Evolutionary conservation across 78 protist species (phyloP).

Genomic region (Cavenderia fasciculata): DNA sequence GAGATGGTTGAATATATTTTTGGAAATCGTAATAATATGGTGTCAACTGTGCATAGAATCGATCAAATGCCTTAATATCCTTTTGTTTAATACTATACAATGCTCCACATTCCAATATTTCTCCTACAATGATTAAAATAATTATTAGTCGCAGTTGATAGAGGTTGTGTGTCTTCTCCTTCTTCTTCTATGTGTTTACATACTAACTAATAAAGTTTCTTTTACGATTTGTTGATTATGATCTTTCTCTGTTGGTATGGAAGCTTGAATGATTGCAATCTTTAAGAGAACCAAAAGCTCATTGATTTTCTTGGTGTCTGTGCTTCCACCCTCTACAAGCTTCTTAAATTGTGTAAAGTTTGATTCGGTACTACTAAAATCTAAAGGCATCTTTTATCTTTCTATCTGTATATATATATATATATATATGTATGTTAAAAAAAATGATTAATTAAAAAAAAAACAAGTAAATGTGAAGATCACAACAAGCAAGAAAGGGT

Average conservation of each 20-base stretch:
- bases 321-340: neutral
- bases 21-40: slow-evolving; percentile 63
- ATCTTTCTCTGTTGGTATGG: neutral
- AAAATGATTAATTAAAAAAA: too few species aligned
- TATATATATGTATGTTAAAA: too few species aligned
- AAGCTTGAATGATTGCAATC: slow-evolving; percentile 2
- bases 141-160: neutral
- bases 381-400: neutral
- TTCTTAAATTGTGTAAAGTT: neutral
- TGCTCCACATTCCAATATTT: slow-evolving; percentile 64
- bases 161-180: too few species aligned
- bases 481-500: too few species aligned
- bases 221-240: neutral
- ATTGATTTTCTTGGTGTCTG: neutral
- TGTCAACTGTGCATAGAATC: slow-evolving; percentile 61
- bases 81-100: slow-evolving; percentile 45
- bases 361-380: neutral
- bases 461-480: too few species aligned
- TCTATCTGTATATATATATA: too few species aligned
- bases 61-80: slow-evolving; percentile 73
- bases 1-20: slow-evolving; percentile 59
- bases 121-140: slow-evolving; percentile 38
- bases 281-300: neutral
- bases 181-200: neutral
- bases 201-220: slow-evolving; percentile 10